These are phyloP conservation scores for Monilinia laxa DNA, from an alignment of 2,329 filamentous ascomycete species.

Conservation along the genomic window DNA sequence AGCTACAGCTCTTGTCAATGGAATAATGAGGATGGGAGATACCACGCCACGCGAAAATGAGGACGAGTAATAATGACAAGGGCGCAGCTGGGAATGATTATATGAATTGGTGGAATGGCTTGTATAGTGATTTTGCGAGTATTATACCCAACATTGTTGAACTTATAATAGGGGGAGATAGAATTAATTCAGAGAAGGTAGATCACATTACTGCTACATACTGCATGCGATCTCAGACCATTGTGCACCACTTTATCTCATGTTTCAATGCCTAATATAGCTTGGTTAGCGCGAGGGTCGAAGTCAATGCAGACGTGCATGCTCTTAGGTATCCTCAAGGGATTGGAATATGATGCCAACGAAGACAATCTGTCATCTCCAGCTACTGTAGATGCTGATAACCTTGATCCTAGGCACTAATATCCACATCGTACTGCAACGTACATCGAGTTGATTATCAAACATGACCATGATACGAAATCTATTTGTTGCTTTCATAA, in stretches of 20 bases:
- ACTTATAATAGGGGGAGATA: conserved; percentile 24
- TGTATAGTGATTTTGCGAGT: conserved; percentile 24
- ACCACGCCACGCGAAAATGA: conserved; percentile 6
- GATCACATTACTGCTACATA: not conserved
- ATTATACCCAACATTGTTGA: conserved; percentile 24
- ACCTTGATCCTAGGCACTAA: not conserved
- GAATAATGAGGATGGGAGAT: conserved; percentile 7
- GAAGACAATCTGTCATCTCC: not conserved
- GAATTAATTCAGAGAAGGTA: conserved; percentile 21
- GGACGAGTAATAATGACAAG: conserved; percentile 4
- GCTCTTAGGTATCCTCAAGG: not conserved
- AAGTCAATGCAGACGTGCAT: conserved; percentile 16
- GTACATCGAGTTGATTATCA: not conserved
- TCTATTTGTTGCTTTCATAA: not conserved
- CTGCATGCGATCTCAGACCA: conserved; percentile 1
- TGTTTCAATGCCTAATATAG: conserved; percentile 7
- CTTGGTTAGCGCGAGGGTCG: conserved; percentile 1
- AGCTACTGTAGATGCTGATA: not conserved
- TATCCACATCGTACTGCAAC: conserved; percentile 1
- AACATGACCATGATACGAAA: not conserved
- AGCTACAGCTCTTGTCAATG: conserved; percentile 19
- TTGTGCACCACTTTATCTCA: conserved; percentile 10
- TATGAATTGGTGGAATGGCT: conserved; percentile 23
- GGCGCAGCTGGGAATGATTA: conserved; percentile 16
- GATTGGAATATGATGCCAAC: not conserved